phyloP scores from a whole-genome alignment of 257 asterid species.

The Solanum neorickii region DNA sequence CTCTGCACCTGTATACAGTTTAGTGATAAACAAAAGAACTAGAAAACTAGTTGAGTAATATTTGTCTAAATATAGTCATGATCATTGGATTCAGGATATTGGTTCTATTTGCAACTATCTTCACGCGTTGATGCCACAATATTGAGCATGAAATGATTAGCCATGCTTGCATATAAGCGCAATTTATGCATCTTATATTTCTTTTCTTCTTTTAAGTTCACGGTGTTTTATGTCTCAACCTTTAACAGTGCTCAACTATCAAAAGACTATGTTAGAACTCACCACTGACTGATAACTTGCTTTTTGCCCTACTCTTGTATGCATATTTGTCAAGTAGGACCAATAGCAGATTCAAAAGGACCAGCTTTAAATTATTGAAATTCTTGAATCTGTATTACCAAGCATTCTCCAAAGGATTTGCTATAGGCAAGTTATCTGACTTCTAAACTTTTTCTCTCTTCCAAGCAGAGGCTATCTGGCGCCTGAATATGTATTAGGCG shows the following conservation, averaged over 20 bases:
- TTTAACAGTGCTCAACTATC: background rate
- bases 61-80: background rate
- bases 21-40: background rate
- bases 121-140: background rate
- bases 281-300: background rate
- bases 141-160: background rate
- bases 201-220: background rate
- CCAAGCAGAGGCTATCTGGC: conserved; percentile 88
- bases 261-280: background rate
- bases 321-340: background rate
- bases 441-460: conserved; percentile 6
- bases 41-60: background rate
- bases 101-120: background rate
- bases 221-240: background rate
- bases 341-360: background rate
- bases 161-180: background rate
- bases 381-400: background rate
- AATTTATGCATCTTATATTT: background rate
- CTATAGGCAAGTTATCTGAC: background rate
- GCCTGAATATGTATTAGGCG: conserved; percentile 91
- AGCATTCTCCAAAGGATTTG: background rate
- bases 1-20: background rate
- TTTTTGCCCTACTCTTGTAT: background rate
- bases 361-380: background rate
- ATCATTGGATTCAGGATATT: background rate